phyloP scores from a whole-genome alignment of 148 eudicot genomes.

The Limonium bicolor region DNA sequence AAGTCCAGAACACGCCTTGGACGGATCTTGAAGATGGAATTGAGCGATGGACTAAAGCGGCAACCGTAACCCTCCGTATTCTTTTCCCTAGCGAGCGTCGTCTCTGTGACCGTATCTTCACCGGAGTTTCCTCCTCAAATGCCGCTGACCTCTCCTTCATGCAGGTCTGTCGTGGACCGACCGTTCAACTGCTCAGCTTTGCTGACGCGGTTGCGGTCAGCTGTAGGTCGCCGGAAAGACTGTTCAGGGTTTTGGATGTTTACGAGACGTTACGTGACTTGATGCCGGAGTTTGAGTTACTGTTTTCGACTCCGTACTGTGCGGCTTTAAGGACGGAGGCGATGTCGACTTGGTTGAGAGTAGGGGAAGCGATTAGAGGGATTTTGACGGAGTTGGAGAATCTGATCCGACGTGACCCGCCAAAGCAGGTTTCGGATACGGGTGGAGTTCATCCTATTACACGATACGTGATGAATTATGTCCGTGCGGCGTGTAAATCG shows the following conservation, averaged over 20 bases:
- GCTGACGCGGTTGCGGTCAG: constrained; percentile 77
- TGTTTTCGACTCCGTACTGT: constrained; percentile 75
- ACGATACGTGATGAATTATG: constrained; percentile 84
- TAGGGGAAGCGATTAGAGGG: constrained; percentile 72
- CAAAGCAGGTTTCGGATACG: constrained; percentile 63
- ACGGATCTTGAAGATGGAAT: constrained; percentile 66
- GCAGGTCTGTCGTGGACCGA: constrained; percentile 81
- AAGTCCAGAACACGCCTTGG: constrained; percentile 73
- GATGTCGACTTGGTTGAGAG: constrained; percentile 49
- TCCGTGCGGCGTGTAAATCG: constrained; percentile 76
- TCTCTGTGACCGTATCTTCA: constrained; percentile 76
- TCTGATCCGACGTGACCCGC: constrained; percentile 80
- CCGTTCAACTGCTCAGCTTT: constrained; percentile 63
- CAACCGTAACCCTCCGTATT: constrained; percentile 43
- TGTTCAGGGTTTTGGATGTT: constrained; percentile 76
- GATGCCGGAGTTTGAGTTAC: constrained; percentile 63
- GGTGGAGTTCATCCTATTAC: constrained; percentile 92
- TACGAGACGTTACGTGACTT: constrained; percentile 74
- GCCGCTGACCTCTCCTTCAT: constrained; percentile 75
- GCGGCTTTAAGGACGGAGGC: constrained; percentile 58
- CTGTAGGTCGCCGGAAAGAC: constrained; percentile 74
- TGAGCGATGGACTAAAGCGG: constrained; percentile 67
- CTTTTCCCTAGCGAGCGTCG: constrained; percentile 83
- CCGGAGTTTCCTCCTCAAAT: constrained; percentile 28
- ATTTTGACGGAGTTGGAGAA: constrained; percentile 92